Percentiles rank a stretch among this genome's conserved stretches.
phyloP scores from a whole-genome alignment of 257 asterid genomes.

The Eucommia ulmoides region DNA sequence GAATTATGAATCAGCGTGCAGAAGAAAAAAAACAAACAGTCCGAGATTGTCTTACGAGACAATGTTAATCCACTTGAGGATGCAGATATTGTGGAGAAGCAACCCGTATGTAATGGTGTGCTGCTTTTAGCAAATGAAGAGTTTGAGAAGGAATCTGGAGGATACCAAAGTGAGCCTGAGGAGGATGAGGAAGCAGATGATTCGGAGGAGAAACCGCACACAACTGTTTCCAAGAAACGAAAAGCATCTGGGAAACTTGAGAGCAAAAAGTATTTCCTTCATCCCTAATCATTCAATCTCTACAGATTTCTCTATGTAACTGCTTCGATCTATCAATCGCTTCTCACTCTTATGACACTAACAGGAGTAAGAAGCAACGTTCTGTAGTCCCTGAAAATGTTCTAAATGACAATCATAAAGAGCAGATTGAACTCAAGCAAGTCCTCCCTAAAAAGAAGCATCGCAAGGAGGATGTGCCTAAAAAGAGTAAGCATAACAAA shows the following conservation, averaged over 20 bases:
- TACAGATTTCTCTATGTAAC: no score
- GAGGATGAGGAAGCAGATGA: slow-evolving; percentile 21
- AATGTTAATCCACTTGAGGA: slow-evolving; percentile 20
- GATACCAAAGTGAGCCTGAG: slow-evolving; percentile 30
- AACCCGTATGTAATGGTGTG: slow-evolving; percentile 24
- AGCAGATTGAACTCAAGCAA: slow-evolving; percentile 21
- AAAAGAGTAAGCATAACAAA: slow-evolving; percentile 18
- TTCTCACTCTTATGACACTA: slow-evolving; percentile 4
- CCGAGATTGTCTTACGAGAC: slow-evolving; percentile 20
- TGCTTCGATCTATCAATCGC: no score
- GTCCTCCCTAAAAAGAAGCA: slow-evolving; percentile 16
- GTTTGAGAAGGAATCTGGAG: slow-evolving; percentile 60
- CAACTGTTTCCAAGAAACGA: slow-evolving; percentile 41
- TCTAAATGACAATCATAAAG: slow-evolving; percentile 17
- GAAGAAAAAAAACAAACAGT: slow-evolving; percentile 35
- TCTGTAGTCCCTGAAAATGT: slow-evolving; percentile 25
- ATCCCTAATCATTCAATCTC: not conserved
- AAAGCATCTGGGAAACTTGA: slow-evolving; percentile 45
- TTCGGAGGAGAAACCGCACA: slow-evolving; percentile 19
- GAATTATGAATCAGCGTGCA: slow-evolving; percentile 31
- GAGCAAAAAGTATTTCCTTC: slow-evolving; percentile 37
- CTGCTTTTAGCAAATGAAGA: slow-evolving; percentile 67
- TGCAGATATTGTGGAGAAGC: slow-evolving; percentile 33
- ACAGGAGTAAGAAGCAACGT: slow-evolving; percentile 58
- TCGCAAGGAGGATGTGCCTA: slow-evolving; percentile 20